Base-by-base conservation (phyloP, 805 yeast genomes). In the Saturnispora besseyi region DNA sequence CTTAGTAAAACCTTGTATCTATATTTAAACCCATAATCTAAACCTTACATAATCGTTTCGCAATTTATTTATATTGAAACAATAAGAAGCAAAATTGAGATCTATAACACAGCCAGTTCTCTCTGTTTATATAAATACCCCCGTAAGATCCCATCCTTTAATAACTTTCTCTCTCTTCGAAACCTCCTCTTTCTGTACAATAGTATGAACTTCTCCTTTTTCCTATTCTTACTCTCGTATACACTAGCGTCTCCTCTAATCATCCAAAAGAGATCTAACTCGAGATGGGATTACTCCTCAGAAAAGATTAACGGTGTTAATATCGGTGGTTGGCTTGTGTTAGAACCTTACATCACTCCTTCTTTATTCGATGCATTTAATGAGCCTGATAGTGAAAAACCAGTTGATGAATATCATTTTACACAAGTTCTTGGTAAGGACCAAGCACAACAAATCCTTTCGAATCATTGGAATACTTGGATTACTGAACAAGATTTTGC, bases 281-380 rank as follows among this genome's bases (percentile, higher is more conserved):
- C 62, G 8, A 59, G 64, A 51, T 67, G 67, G 65, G 65, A 66
- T 50, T 68, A 67, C 52, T 9, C 36, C 1, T 49, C 36, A 26
- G 58, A 63, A 5, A 61, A 59, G 34, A 18, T 65, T 6, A 56
- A 76, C 40, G 96, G 96, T 58, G 88, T 88, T 45, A 84, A 84
- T 61, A 67, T 88, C 31, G 96, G 96, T 54, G 95, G 96, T 43
- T 88, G 96, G 96, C 74, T 88, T 46, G 88, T 88, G 2, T 68
- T 88, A 41, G 96, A 88, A 67, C 88, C 96, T 2, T 87, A 75
- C 66, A 88, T 88, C 61, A 84, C 88, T 1, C 96, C 96, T 5
- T 78, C 89, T 1, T 64, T 84, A 44, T 87, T 89, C 60, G 68
- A 71, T 50, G 75, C 74, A 43, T 75, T 72, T 40, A 71, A 77